Evolutionary conservation across 768 basidiomycete genomes (phyloP).

Genomic region (Symmetrospora coprosmae): DNA sequence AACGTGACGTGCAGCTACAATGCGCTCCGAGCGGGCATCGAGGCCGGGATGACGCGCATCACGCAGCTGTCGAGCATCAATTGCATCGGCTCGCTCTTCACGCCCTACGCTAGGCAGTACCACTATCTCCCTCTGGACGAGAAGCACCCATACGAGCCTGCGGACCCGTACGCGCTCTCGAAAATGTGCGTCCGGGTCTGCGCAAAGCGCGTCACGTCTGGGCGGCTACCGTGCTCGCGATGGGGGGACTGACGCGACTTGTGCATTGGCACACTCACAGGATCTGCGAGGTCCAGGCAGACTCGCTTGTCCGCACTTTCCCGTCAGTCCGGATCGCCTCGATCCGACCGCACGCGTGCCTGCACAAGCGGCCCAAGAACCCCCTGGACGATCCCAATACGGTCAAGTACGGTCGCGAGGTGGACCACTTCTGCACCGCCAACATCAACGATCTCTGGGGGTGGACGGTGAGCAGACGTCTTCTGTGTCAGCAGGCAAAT

Average conservation of each 20-base stretch:
- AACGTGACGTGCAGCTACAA: not conserved
- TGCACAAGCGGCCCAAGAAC: not conserved
- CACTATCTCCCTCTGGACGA: not conserved
- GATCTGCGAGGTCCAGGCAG: not conserved
- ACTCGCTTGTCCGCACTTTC: not conserved
- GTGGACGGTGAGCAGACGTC: not conserved
- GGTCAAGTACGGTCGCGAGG: not conserved
- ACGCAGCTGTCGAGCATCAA: not conserved
- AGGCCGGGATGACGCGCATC: not conserved
- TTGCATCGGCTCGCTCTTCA: not conserved
- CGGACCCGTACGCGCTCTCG: not conserved
- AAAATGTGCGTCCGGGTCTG: not conserved
- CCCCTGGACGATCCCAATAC: not conserved
- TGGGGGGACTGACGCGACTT: not conserved
- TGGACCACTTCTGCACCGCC: not conserved
- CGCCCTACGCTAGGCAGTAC: not conserved
- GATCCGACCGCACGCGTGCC: not conserved
- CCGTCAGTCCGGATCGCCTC: not conserved
- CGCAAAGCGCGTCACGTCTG: too few species aligned
- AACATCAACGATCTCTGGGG: not conserved
- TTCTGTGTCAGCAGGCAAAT: not conserved
- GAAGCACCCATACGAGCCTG: not conserved
- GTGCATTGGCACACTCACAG: too few species aligned
- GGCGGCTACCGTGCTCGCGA: not conserved
- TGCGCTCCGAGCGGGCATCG: not conserved